Evolutionary conservation across 1,284 basidiomycete genomes (phyloP).

Genomic region (Malassezia slooffiae): DNA sequence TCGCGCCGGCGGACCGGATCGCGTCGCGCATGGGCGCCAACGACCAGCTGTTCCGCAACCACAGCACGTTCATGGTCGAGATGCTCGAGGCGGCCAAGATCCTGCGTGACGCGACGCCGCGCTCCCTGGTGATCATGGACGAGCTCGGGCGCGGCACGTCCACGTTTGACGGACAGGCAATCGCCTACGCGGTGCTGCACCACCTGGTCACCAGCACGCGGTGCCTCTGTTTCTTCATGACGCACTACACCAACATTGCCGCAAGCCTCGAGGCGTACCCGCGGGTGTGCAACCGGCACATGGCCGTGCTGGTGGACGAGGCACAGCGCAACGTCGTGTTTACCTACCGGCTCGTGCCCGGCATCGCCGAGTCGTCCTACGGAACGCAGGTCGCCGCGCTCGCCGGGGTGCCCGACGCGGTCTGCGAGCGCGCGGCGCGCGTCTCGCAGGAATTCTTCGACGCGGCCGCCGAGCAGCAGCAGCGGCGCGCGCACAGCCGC

Average conservation of each 20-base stretch:
- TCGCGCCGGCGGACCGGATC: conserved; percentile 85
- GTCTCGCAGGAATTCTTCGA: conserved; percentile 37
- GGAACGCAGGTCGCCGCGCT: conserved; percentile 49
- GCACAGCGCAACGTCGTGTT: conserved; percentile 39
- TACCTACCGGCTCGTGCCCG: conserved; percentile 42
- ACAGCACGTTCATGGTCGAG: conserved; percentile 46
- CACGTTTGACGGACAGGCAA: conserved; percentile 45
- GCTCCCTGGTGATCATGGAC: conserved; percentile 46
- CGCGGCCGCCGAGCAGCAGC: conserved; percentile 26
- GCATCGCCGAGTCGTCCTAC: conserved; percentile 75
- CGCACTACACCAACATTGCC: conserved; percentile 41
- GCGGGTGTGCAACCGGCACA: conserved; percentile 43
- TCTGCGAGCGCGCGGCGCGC: conserved; percentile 37
- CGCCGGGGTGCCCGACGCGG: conserved; percentile 37
- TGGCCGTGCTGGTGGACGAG: conserved; percentile 44
- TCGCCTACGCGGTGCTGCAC: conserved; percentile 43
- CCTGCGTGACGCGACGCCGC: conserved; percentile 42
- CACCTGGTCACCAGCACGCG: conserved; percentile 39
- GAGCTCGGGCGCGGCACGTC: conserved; percentile 47
- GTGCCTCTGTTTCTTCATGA: conserved; percentile 45
- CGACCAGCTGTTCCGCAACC: conserved; percentile 43
- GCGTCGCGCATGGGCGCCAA: conserved; percentile 91
- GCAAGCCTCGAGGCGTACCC: conserved; percentile 38
- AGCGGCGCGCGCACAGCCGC: conserved; percentile 25
- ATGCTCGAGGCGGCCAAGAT: conserved; percentile 45